Conservation (phyloP, 768 basidiomycete genomes). For the Hygrophorus russula region DNA sequence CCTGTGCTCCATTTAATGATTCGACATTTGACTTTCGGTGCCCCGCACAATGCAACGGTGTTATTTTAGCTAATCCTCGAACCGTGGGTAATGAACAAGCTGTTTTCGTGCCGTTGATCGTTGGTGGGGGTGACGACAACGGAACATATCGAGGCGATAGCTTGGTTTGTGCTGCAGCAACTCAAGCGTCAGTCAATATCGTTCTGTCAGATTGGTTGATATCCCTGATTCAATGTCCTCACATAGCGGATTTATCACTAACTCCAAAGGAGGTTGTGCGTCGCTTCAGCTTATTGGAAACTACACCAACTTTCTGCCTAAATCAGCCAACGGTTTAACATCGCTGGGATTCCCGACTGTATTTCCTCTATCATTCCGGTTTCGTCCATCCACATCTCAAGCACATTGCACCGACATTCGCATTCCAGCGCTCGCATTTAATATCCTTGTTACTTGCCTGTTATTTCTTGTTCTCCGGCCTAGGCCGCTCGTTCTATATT, state of each 20-base stretch:
- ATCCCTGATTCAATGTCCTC: background rate
- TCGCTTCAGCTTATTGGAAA: constrained; percentile 58
- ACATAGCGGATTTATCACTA: constrained; percentile 49
- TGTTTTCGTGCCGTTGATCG: constrained; percentile 61
- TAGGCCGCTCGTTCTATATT: constrained; percentile 53
- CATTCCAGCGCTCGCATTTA: constrained; percentile 58
- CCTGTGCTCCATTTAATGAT: constrained; percentile 55
- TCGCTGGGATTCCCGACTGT: constrained; percentile 65
- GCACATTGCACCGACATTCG: constrained; percentile 65
- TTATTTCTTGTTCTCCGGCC: constrained; percentile 69
- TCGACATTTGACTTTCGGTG: constrained; percentile 67
- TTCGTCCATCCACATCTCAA: constrained; percentile 35
- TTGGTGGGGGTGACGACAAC: constrained; percentile 73
- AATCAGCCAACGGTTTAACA: constrained; percentile 45
- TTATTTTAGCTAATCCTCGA: constrained; percentile 62
- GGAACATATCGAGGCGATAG: constrained; percentile 73
- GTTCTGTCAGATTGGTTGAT: constrained; percentile 4
- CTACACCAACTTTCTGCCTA: constrained; percentile 58
- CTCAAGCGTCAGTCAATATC: constrained; percentile 52
- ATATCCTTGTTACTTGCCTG: constrained; percentile 53
- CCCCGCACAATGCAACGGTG: constrained; percentile 55
- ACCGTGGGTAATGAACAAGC: constrained; percentile 58
- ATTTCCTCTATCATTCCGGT: constrained; percentile 63
- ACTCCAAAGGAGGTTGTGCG: constrained; percentile 68
- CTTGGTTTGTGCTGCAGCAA: constrained; percentile 77